Percentiles rank a stretch among this genome's conserved stretches.
These are phyloP conservation scores for Albophoma yamanashiensis DNA, from an alignment of 2,329 filamentous ascomycete genomes.

Conservation along the genomic window DNA sequence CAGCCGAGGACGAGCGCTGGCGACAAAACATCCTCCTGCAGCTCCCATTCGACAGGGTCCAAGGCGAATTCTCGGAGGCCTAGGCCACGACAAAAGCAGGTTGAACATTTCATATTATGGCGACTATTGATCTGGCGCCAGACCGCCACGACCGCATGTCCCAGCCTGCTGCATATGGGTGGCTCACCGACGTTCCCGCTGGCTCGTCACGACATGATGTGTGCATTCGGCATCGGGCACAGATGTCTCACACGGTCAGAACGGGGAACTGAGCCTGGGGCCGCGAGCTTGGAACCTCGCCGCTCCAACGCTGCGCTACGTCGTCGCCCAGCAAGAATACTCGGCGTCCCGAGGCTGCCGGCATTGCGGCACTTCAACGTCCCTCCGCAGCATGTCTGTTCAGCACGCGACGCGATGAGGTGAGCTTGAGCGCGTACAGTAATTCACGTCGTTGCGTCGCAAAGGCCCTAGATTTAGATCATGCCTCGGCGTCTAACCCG, in stretches of 20 bases:
- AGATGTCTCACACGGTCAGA: neutral
- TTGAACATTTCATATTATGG: neutral
- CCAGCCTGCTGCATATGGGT: neutral
- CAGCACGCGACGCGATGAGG: neutral
- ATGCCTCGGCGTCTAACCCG: neutral
- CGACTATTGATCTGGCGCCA: neutral
- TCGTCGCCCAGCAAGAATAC: neutral
- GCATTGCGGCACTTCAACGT: neutral
- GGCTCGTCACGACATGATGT: neutral
- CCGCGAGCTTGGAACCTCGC: neutral
- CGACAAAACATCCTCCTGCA: neutral
- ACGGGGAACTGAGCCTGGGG: neutral
- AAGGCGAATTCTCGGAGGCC: neutral
- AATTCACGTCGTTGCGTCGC: neutral
- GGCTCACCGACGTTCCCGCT: neutral
- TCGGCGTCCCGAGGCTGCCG: neutral
- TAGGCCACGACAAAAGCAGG: neutral
- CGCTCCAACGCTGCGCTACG: neutral
- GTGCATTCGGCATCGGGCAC: neutral
- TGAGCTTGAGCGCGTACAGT: neutral
- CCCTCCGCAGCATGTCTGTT: neutral
- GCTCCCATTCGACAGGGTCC: neutral
- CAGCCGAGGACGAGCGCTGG: neutral
- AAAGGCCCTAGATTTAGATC: too few species aligned
- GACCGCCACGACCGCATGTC: neutral